Evolutionary conservation across 345 rosid species (phyloP).

Genomic region (Rhodamnia rubescens): DNA sequence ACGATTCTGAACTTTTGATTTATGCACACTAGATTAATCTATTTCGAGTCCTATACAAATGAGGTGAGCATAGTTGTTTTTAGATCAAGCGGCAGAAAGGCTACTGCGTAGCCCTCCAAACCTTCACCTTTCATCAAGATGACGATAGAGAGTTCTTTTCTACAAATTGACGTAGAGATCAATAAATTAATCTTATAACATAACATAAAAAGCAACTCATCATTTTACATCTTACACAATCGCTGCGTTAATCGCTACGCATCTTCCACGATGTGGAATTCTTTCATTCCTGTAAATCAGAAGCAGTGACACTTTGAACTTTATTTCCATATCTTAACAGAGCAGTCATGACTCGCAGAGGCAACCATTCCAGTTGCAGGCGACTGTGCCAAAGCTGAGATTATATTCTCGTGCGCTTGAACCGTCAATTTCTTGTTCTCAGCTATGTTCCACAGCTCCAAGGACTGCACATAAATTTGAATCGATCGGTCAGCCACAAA

Average conservation of each 20-base stretch:
- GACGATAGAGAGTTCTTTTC: background rate
- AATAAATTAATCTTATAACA: background rate
- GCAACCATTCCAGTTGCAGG: slow-evolving; percentile 42
- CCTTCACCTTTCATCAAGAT: background rate
- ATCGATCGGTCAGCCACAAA: background rate
- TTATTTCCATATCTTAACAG: slow-evolving; percentile 60
- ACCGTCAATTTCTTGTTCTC: slow-evolving; percentile 53
- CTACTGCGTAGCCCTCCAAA: background rate
- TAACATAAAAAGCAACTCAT: background rate
- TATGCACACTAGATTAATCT: background rate
- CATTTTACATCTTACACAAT: background rate
- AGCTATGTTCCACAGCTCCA: slow-evolving; percentile 61
- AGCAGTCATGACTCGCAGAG: slow-evolving; percentile 56
- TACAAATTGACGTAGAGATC: background rate
- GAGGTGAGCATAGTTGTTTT: background rate
- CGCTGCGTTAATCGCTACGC: background rate
- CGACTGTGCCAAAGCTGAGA: slow-evolving; percentile 49
- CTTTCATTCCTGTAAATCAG: background rate
- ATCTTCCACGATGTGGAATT: background rate
- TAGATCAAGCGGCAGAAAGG: background rate
- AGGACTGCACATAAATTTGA: slow-evolving; percentile 20
- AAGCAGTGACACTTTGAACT: background rate
- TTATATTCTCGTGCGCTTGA: slow-evolving; percentile 36
- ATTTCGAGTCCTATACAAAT: background rate
- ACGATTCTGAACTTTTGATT: background rate